Percentiles rank a stretch among this genome's conserved stretches.
phyloP scores from a whole-genome alignment of 1,139 yeast genomes.

The Saccharomyces hybrid region DNA sequence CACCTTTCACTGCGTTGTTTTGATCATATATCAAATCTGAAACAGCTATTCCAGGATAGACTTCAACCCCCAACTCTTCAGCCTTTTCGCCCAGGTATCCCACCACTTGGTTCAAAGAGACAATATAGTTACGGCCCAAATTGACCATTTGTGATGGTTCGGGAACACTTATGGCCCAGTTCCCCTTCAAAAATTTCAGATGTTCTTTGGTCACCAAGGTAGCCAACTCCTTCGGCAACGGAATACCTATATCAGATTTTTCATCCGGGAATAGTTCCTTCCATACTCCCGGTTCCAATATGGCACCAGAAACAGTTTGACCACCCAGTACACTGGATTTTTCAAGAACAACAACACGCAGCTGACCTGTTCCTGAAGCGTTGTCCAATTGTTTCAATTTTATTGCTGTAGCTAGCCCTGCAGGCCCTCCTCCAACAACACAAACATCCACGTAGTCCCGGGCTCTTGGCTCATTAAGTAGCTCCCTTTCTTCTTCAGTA shows the following conservation, averaged over 20 bases:
- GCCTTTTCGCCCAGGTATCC: slow-evolving; percentile 81
- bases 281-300: slow-evolving; percentile 80
- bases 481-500: neutral
- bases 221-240: slow-evolving; percentile 68
- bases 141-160: slow-evolving; percentile 91
- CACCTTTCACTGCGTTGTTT: slow-evolving; percentile 62
- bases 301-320: slow-evolving; percentile 90
- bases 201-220: slow-evolving; percentile 63
- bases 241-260: slow-evolving; percentile 51
- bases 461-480: slow-evolving; percentile 51
- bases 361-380: slow-evolving; percentile 53
- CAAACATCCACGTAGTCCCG: slow-evolving; percentile 88
- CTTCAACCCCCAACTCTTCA: slow-evolving; percentile 86
- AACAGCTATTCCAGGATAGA: slow-evolving; percentile 86
- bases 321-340: slow-evolving; percentile 90
- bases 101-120: slow-evolving; percentile 72
- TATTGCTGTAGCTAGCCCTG: slow-evolving; percentile 92
- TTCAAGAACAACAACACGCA: slow-evolving; percentile 81
- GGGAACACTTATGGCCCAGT: slow-evolving; percentile 60
- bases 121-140: slow-evolving; percentile 74
- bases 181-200: slow-evolving; percentile 53
- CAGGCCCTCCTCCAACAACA: slow-evolving; percentile 97
- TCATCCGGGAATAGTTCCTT: slow-evolving; percentile 75
- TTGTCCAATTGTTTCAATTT: slow-evolving; percentile 74
- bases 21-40: slow-evolving; percentile 63